Base-by-base conservation (phyloP, 1,284 basidiomycete genomes). In the Ceratobasidium sp. region DNA sequence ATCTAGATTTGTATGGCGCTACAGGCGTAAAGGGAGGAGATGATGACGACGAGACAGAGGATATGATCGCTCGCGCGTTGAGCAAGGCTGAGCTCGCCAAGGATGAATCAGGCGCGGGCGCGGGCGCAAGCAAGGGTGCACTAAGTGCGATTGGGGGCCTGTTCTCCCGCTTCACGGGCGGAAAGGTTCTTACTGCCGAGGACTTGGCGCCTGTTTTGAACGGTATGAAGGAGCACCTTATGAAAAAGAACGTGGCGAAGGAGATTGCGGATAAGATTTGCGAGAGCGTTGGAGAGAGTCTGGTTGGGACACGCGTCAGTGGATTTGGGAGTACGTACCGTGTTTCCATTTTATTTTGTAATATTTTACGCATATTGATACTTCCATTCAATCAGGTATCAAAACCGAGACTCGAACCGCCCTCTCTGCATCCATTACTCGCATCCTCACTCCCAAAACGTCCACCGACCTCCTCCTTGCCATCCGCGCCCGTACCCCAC, bases 171-270 rank as follows among this genome's bases (percentile, higher is more conserved):
- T 83, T 99, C 74, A 96, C 94, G 0, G 93, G 83, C 11, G 79
- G 91, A 0, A 96, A 95, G 81, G 86, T 90, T 1, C 84, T 99
- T 54, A 93, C 92, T 0, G 87, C 92, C 73, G 86, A 89, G 50
- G 96, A 98, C 80, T 82, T 99, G 47, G 88, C 89, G 75, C 96
- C 97, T 5, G 94, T 98, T 0, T 82, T 99, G 28, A 91, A 92
- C 54, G 93, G 90, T 23, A 99, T 99, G 96, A 95, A 97, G 80
- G 93, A 96, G 76, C 97, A 98, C 81, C 85, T 99, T 58, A 98
- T 98, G 93, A 91, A 93, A 83, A 99, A 99, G 85, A 99, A 99
- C 78, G 98, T 99, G 1, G 98, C 98, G 7, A 93, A 90, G 81
- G 95, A 98, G 73, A 98, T 99, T 76, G 87, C 97, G 9, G 93